These are phyloP conservation scores for Cystofilobasidium macerans DNA, from an alignment of 768 basidiomycete genomes.

Conservation along the genomic window DNA sequence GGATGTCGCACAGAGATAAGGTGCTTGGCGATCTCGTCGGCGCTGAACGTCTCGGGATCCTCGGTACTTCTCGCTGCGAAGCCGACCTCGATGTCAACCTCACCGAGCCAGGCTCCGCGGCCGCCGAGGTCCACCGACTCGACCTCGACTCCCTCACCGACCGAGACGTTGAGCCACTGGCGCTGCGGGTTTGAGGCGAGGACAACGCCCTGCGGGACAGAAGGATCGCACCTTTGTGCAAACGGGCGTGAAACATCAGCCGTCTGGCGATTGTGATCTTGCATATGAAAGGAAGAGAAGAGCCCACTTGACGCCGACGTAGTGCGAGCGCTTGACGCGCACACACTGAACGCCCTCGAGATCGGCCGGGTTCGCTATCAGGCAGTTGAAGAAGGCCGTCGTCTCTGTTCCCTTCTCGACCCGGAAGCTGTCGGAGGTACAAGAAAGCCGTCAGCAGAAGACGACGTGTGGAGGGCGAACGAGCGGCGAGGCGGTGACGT, in stretches of 20 bases:
- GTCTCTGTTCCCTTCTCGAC: constrained; percentile 22
- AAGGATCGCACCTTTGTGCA: constrained; percentile 34
- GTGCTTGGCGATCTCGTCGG: constrained; percentile 69
- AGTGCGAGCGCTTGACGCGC: constrained; percentile 21
- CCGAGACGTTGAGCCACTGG: constrained; percentile 79
- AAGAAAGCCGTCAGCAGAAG: neutral
- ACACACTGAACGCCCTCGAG: constrained; percentile 17
- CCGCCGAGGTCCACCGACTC: constrained; percentile 48
- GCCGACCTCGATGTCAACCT: constrained; percentile 60
- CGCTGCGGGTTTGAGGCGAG: constrained; percentile 70
- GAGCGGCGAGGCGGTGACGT: neutral
- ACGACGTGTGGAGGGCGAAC: neutral
- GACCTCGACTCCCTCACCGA: constrained; percentile 66
- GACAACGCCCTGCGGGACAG: constrained; percentile 55
- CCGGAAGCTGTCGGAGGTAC: constrained; percentile 10
- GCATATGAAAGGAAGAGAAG: no score
- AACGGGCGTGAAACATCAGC: neutral
- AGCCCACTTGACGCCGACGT: constrained; percentile 17
- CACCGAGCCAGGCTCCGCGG: constrained; percentile 53
- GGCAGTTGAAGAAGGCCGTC: constrained; percentile 22
- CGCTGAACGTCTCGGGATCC: constrained; percentile 56
- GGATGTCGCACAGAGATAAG: constrained; percentile 45
- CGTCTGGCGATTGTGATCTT: neutral
- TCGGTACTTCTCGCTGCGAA: constrained; percentile 41
- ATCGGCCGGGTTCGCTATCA: constrained; percentile 18